Evolutionary conservation across 495 filamentous ascomycete genomes (phyloP), one percentile per base, ranked within the genome.

Genomic region (Chlorociboria aeruginascens): DNA sequence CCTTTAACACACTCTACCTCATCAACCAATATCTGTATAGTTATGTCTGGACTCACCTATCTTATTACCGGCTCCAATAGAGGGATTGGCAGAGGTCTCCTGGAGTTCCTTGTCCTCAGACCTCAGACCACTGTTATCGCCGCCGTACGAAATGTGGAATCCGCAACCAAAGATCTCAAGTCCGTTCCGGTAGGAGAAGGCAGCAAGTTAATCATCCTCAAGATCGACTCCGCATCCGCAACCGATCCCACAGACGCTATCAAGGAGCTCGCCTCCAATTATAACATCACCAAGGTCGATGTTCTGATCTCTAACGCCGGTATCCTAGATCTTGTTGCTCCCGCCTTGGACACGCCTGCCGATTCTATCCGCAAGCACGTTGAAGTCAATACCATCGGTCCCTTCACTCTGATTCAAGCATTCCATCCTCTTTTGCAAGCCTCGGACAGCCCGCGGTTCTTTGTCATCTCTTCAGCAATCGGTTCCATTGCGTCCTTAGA

Each of bases 231-330:
- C 39, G 65, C 63, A n/a, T 54, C 56, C 12, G 29, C 52, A 12
- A 53, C 54, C 7, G 56, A 63, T 47, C 40, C 53, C 10, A 47
- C 44, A n/a, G 61, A 62, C n/a, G 61, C 65, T 1, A 39, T 61
- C 25, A 52, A 55, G 6, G 57, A 71, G 7, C 35, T 48, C n/a
- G 34, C 42, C 0, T 52, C 66, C 38, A 43, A 50, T 32, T 32
- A 54, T 33, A 59, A 53, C 8, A 61, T 76, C 51, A 46, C 46
- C 11, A 45, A 57, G 17, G 47, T 78, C 30, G 69, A 77, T 53
- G 61, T 71, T 13, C 60, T 76, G 6, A 63, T 78, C 31, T 69
- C 73, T 40, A 76, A 77, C 49, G 70, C 73, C 1, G 72, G 67
- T 3, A 54, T 66, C n/a, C 50, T 54, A 40, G 14, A 53, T 7